Evolutionary conservation across 495 filamentous ascomycete species (phyloP).

Genomic region (Tuber aestivum): DNA sequence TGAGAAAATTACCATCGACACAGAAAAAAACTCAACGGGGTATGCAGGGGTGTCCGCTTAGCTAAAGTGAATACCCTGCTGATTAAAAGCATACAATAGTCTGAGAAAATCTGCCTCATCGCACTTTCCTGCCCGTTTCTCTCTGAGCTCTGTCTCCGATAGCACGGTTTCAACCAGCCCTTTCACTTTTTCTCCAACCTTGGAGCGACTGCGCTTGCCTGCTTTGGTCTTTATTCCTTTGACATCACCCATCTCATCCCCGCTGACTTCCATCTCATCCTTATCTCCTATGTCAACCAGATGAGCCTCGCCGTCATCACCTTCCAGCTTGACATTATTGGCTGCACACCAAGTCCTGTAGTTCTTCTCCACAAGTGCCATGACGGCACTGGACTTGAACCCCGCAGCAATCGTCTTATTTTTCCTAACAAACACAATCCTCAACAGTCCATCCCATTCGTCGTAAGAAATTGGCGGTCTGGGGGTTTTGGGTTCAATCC

Average conservation of each 20-base stretch:
- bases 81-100: constrained; percentile 70
- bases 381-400: constrained; percentile 67
- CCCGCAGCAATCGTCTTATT: constrained; percentile 69
- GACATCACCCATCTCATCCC: constrained; percentile 57
- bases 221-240: constrained; percentile 47
- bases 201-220: constrained; percentile 61
- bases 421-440: constrained; percentile 75
- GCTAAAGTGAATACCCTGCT: constrained; percentile 88
- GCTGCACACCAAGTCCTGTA: constrained; percentile 85
- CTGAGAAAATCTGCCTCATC: constrained; percentile 87
- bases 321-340: constrained; percentile 70
- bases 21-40: background rate
- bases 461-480: constrained; percentile 82
- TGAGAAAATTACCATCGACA: background rate
- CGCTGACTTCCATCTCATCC: constrained; percentile 54
- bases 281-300: constrained; percentile 49
- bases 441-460: constrained; percentile 86
- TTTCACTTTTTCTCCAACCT: constrained; percentile 67
- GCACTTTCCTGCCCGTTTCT: constrained; percentile 74
- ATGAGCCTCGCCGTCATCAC: constrained; percentile 49
- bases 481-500: constrained; percentile 71
- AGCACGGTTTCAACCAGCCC: constrained; percentile 79
- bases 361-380: constrained; percentile 75
- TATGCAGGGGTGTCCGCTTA: constrained; percentile 44
- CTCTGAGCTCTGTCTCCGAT: constrained; percentile 68